Conservation (phyloP, 345 rosid genomes). For the Eucalyptus cloeziana region DNA sequence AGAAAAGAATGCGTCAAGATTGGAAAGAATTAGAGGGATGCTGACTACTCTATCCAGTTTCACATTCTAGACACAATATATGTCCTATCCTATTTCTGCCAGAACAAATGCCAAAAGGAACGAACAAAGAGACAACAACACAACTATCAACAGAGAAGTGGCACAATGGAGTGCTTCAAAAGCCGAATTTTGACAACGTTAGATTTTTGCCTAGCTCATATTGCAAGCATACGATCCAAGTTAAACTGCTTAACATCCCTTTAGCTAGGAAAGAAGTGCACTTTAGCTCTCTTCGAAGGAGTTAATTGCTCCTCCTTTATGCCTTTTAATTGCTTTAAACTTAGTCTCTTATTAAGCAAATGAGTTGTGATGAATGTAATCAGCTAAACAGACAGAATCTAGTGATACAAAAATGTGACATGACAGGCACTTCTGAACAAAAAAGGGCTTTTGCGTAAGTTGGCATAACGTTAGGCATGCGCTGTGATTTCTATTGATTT, state of each 20-base stretch:
- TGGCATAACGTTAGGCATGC: background rate
- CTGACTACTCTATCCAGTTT: background rate
- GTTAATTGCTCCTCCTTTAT: background rate
- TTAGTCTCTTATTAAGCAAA: background rate
- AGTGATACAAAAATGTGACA: background rate
- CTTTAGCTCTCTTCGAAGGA: background rate
- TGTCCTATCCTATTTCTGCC: background rate
- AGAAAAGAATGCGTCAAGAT: background rate
- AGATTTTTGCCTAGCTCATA: background rate
- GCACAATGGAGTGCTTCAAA: background rate
- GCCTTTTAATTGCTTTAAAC: background rate
- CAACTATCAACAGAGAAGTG: background rate
- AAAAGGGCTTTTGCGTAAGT: background rate
- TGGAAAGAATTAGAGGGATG: background rate
- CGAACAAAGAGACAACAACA: background rate
- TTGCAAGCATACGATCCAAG: background rate
- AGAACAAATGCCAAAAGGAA: background rate
- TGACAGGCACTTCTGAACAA: background rate
- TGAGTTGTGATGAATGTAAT: background rate
- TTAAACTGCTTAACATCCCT: background rate
- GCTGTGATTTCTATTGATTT: background rate
- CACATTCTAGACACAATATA: background rate
- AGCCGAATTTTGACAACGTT: background rate
- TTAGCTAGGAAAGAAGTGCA: background rate
- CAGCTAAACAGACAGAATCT: background rate